A percentile compares a stretch with the other conserved stretches of the same genome.
Conservation (phyloP, 2,329 filamentous ascomycete species). For the Colletotrichum acutatum region DNA sequence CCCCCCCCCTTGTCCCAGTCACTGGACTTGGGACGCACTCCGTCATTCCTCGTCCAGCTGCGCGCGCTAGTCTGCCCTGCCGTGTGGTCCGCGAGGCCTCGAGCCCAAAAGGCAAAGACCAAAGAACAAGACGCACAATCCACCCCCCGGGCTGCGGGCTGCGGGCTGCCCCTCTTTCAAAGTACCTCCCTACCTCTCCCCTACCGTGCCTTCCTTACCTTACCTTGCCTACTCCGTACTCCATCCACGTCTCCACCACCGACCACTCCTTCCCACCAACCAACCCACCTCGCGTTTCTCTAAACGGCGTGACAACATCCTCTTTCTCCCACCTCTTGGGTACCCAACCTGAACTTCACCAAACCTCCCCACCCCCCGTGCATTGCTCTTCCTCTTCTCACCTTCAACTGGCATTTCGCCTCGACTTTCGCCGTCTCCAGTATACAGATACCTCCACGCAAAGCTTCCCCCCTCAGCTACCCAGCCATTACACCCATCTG, state of each 20-base stretch:
- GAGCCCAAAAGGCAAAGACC: background rate
- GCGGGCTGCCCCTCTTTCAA: constrained; percentile 19
- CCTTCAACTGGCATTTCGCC: constrained; percentile 14
- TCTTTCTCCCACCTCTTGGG: constrained; percentile 21
- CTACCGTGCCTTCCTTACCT: background rate
- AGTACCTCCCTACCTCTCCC: constrained; percentile 27
- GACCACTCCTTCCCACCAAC: constrained; percentile 18
- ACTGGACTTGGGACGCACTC: constrained; percentile 33
- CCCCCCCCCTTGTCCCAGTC: background rate
- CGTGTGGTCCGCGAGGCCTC: constrained; percentile 34
- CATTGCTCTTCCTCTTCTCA: background rate
- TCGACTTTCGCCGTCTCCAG: background rate
- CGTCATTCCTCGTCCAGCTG: constrained; percentile 35
- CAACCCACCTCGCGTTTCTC: constrained; percentile 29
- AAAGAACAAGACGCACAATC: constrained; percentile 14
- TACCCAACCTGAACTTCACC: constrained; percentile 23
- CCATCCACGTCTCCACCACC: background rate
- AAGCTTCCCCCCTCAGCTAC: background rate
- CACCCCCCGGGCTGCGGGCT: constrained; percentile 5
- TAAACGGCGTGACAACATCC: constrained; percentile 31
- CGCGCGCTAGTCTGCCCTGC: constrained; percentile 34
- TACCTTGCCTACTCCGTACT: constrained; percentile 3
- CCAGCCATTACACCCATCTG: background rate
- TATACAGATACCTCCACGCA: background rate
- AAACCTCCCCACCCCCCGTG: constrained; percentile 3